Evolutionary conservation across 1,284 basidiomycete genomes (phyloP), one percentile per base, ranked within the genome.

Genomic region (Bjerkandera adusta): DNA sequence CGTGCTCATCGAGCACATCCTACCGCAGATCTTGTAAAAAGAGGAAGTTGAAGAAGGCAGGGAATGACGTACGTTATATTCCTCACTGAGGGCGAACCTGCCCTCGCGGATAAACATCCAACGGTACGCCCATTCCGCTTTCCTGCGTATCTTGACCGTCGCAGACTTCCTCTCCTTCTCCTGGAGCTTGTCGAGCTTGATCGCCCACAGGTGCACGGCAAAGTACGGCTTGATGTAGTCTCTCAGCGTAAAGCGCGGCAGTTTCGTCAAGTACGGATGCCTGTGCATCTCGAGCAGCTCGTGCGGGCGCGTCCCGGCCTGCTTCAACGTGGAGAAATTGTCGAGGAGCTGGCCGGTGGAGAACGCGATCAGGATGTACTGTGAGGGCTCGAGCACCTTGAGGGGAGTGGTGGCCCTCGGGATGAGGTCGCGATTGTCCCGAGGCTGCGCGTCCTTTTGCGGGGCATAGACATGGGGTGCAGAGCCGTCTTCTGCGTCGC

Each of bases 151-250:
- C 18, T 54, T 57, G 50, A 62, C 62, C 56, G 60, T 64, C 54
- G 52, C 50, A 21, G 40, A 45, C 43, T 53, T 62, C 8, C 51
- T 53, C 37, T 38, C 34, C 15, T 32, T 48, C 43, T 45, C 51
- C 36, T 30, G 51, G 33, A 43, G 42, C 21, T 58, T 53, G 11
- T 35, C 43, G 7, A 43, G 27, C 26, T 50, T 50, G n/a, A 57
- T 53, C 39, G 76, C 74, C 32, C 73, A 70, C 8, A 80, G 77
- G 59, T 69, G 75, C 8, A 79, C 77, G 46, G 85, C 81, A 66
- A 85, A 86, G 64, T 85, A 89, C 0, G 85, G 85, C 30, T 74
- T 68, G 12, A 77, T 65, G 54, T 89, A 89, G 1, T 70, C 67
- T n/a, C 58, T 56, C 2, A 72, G 59, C 27, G 63, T 36, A 21